Percentiles rank a stretch among this genome's conserved stretches.
phyloP scores from a whole-genome alignment of 352 stramenopile species.

The Pythium vanterpoolii region DNA sequence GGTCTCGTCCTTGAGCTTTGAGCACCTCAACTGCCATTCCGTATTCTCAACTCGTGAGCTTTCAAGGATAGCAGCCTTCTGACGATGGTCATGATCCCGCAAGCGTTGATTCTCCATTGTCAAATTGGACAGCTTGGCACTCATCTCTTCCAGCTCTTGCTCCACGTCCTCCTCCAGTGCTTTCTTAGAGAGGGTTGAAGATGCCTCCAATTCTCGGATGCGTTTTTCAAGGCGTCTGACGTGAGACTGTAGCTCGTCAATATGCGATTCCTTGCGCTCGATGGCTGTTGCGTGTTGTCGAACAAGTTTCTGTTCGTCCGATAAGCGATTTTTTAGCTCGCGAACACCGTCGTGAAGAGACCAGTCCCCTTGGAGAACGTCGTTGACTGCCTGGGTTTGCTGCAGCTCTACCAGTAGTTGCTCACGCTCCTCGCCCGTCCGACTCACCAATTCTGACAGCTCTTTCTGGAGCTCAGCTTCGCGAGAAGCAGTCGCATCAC shows the following conservation, averaged over 20 bases:
- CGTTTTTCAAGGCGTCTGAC: constrained; percentile 13
- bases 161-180: constrained; percentile 43
- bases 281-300: constrained; percentile 17
- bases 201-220: constrained; percentile 10
- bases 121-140: constrained; percentile 44
- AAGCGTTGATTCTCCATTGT: constrained; percentile 52
- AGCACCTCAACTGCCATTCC: constrained; percentile 35
- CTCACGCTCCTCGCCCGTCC: constrained; percentile 50
- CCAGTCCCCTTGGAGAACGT: constrained; percentile 20
- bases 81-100: constrained; percentile 24
- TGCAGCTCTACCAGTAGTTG: constrained; percentile 43
- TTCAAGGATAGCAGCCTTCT: constrained; percentile 19
- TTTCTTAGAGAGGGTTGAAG: constrained; percentile 28
- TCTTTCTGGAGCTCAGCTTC: constrained; percentile 55
- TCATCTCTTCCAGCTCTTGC: constrained; percentile 39
- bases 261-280: constrained; percentile 20
- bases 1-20: constrained; percentile 43
- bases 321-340: constrained; percentile 20
- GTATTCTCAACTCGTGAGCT: constrained; percentile 14
- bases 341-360: constrained; percentile 21
- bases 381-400: constrained; percentile 14
- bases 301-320: constrained; percentile 14
- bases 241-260: constrained; percentile 16
- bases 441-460: constrained; percentile 23
- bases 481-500: constrained; percentile 17